These are phyloP conservation scores for Zymoseptoria crescenta DNA, from an alignment of 2,329 filamentous ascomycete genomes.

Conservation along the genomic window DNA sequence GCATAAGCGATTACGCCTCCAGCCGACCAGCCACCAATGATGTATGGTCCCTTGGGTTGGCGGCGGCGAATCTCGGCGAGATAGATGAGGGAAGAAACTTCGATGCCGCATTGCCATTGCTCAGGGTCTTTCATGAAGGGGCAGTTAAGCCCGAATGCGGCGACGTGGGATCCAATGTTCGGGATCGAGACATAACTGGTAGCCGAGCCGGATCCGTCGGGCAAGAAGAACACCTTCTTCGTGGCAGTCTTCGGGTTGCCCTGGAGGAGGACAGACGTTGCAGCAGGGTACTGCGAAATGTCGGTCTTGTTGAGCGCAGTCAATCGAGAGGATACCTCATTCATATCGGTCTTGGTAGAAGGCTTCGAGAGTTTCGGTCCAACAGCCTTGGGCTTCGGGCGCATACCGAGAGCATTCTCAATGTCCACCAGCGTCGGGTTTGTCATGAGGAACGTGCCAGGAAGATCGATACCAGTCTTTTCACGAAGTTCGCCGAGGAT, in stretches of 20 bases:
- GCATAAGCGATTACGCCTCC: slow-evolving; percentile 50
- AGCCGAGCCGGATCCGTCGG: slow-evolving; percentile 50
- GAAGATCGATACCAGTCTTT: slow-evolving; percentile 43
- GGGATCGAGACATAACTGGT: slow-evolving; percentile 60
- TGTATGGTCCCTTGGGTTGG: slow-evolving; percentile 55
- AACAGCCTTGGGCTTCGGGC: slow-evolving; percentile 30
- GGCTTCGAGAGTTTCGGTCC: slow-evolving; percentile 22
- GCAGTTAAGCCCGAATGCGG: slow-evolving; percentile 54
- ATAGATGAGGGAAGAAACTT: slow-evolving; percentile 57
- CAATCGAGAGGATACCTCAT: slow-evolving; percentile 44
- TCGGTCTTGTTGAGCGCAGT: slow-evolving; percentile 31
- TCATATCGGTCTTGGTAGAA: slow-evolving; percentile 31
- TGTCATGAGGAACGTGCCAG: slow-evolving; percentile 49
- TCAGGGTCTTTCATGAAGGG: slow-evolving; percentile 64
- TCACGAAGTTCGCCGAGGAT: slow-evolving; percentile 45
- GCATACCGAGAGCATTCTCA: slow-evolving; percentile 55
- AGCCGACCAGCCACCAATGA: slow-evolving; percentile 49
- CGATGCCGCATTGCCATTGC: slow-evolving; percentile 57
- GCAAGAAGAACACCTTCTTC: slow-evolving; percentile 47
- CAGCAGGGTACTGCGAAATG: slow-evolving; percentile 39
- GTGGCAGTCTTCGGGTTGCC: slow-evolving; percentile 50
- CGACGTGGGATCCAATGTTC: slow-evolving; percentile 45
- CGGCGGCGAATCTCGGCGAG: slow-evolving; percentile 63
- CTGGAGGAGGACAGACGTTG: slow-evolving; percentile 50
- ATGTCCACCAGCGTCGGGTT: slow-evolving; percentile 59